Conservation (phyloP, 2,329 filamentous ascomycete genomes). For the Botrytis fabae region DNA sequence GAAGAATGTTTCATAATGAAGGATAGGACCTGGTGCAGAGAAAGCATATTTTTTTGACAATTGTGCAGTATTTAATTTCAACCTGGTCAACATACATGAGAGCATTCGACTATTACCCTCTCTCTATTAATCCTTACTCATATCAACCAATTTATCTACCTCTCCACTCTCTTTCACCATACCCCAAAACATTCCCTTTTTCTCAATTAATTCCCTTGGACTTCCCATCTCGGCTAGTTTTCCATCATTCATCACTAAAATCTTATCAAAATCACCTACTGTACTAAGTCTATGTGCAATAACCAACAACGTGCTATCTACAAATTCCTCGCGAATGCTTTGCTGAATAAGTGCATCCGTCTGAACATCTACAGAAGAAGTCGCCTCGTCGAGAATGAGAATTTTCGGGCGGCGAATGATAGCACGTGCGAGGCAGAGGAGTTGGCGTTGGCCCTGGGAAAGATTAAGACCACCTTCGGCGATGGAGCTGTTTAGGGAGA, state of each 20-base stretch:
- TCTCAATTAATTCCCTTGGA: constrained; percentile 54
- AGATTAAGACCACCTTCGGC: constrained; percentile 61
- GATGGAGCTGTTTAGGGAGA: constrained; percentile 59
- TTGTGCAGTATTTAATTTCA: background rate
- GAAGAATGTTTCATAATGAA: background rate
- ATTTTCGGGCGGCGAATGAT: constrained; percentile 83
- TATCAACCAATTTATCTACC: constrained; percentile 10
- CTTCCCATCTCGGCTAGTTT: constrained; percentile 57
- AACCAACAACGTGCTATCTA: constrained; percentile 65
- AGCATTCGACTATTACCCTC: background rate
- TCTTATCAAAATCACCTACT: constrained; percentile 72
- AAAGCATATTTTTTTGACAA: too few species aligned
- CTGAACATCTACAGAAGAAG: constrained; percentile 69
- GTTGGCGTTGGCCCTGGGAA: constrained; percentile 78
- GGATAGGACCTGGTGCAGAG: background rate
- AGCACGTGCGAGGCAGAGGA: constrained; percentile 78
- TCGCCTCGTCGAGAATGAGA: constrained; percentile 94
- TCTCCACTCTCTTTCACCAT: constrained; percentile 32
- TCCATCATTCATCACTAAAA: constrained; percentile 69
- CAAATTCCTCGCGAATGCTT: constrained; percentile 71
- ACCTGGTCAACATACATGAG: background rate
- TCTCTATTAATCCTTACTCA: constrained; percentile 1
- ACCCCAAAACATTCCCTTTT: constrained; percentile 30
- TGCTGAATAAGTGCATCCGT: constrained; percentile 73
- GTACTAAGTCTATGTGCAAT: constrained; percentile 75